A percentile compares a stretch with the other conserved stretches of the same genome.
Evolutionary conservation across 129 eudicot species (phyloP).

Genomic region (Glebionis coronaria): DNA sequence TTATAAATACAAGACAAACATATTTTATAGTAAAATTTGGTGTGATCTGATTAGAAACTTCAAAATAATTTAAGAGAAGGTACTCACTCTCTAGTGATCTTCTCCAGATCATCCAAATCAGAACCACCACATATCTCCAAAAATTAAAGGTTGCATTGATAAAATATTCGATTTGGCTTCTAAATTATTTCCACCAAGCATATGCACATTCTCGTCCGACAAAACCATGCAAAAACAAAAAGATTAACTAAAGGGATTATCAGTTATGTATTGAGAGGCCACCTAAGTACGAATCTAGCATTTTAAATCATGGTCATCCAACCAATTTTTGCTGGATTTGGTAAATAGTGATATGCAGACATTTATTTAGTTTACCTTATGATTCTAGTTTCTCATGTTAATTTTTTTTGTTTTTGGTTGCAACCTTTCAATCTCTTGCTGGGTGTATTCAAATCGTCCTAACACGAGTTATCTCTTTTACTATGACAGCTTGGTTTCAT

Average conservation of each 20-base stretch:
- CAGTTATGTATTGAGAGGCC: too few relatives aligned
- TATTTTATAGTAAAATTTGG: constrained; percentile 4
- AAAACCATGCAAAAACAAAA: constrained; percentile 17
- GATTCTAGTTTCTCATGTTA: too few relatives aligned
- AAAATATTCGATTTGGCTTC: constrained; percentile 42
- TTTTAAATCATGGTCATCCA: too few relatives aligned
- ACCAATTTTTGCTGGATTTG: too few relatives aligned
- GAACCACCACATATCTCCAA: constrained; percentile 77
- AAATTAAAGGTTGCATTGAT: constrained; percentile 66
- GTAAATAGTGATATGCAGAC: too few relatives aligned
- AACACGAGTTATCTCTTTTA: too few relatives aligned
- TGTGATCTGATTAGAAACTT: background rate
- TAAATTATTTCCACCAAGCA: constrained; percentile 34
- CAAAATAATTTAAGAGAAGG: background rate
- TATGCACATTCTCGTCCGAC: constrained; percentile 38
- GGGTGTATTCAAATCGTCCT: too few relatives aligned
- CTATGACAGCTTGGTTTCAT: too few relatives aligned
- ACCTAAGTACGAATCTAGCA: too few relatives aligned
- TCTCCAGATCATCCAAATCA: constrained; percentile 91
- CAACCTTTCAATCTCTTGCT: too few relatives aligned
- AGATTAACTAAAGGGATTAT: background rate
- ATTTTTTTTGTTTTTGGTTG: too few relatives aligned
- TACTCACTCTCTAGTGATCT: constrained; percentile 68
- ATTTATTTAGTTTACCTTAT: too few relatives aligned
- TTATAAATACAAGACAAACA: background rate